Base-by-base conservation (phyloP, 129 eudicot species). In the Mikania micrantha region DNA sequence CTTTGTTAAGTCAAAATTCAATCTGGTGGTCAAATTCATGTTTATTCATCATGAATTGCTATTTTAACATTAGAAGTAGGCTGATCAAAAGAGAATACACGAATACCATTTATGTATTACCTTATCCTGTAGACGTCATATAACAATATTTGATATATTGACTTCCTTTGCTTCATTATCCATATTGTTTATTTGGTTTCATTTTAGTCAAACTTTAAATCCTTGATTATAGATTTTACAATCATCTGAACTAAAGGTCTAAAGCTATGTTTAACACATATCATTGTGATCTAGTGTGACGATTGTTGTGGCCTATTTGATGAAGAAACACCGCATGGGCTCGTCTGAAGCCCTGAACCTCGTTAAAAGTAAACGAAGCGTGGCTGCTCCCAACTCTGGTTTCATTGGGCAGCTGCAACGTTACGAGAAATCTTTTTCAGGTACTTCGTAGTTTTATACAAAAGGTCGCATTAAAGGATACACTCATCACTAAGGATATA, bases 301-400 rank as follows among this genome's bases (percentile, higher is more conserved):
- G 11, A 74, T 89, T 49, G 81, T 87, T 75, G 75, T 94, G 73
- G 97, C 95, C 15, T 94, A 89, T 76, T 61, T 94, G 66, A 94
- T 94, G 85, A 86, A 81, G 74, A 89, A 81, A 74, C 79, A 73
- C 38, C 81, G 85, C 29, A 79, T 89, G 92, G 85, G 90, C 28
- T 62, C 78, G 9, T 75, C 83, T 31, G 82, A 89, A 75, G 97
- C 96, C 47, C 21, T 82, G 75, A 60, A 81, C 24, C 71, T 42
- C 49, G 97, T 89, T 80, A 89, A 60, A 79, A 78, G 78, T 67
- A 83, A 81, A 76, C 86, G 99, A 69, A 83, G 86, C 3, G 56
- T 68, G 35, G 93, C 88, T 59, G 57, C 82, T 66, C 99, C 99
- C 5, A 94, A 94, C 70, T 42, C 81, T 4, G 99, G 99, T 20